Conservation (phyloP, 441 rosid species). For the Syzygium syzygioides region DNA sequence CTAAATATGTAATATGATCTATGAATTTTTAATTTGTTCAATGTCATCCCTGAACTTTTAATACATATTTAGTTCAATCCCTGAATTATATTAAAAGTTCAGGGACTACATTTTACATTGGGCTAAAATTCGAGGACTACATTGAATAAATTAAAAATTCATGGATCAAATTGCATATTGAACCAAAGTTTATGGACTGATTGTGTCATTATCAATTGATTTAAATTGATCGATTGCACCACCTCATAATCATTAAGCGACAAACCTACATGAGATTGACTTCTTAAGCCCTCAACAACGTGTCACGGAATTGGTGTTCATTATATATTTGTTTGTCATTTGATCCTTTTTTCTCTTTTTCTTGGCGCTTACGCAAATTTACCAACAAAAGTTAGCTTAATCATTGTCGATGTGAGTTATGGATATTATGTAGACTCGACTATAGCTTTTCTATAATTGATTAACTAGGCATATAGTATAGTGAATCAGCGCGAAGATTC, state of each 20-base stretch:
- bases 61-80: too few species aligned
- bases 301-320: not conserved
- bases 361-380: not conserved
- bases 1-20: rapidly evolving
- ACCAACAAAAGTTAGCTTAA: not conserved
- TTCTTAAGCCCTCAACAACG: not conserved
- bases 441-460: not conserved
- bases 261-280: not conserved
- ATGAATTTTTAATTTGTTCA: too few species aligned
- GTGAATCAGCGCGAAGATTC: not conserved
- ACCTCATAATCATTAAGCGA: not conserved
- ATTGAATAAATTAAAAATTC: too few species aligned
- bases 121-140: too few species aligned
- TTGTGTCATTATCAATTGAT: not conserved
- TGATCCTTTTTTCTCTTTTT: not conserved
- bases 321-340: not conserved
- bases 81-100: too few species aligned
- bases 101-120: too few species aligned
- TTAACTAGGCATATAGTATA: not conserved
- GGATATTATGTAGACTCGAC: not conserved
- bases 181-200: too few species aligned
- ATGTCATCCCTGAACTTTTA: too few species aligned
- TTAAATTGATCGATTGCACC: not conserved
- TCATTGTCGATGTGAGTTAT: not conserved
- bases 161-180: too few species aligned